Base-by-base conservation (phyloP, 2,329 filamentous ascomycete genomes). In the Aspergillus carbonarius region DNA sequence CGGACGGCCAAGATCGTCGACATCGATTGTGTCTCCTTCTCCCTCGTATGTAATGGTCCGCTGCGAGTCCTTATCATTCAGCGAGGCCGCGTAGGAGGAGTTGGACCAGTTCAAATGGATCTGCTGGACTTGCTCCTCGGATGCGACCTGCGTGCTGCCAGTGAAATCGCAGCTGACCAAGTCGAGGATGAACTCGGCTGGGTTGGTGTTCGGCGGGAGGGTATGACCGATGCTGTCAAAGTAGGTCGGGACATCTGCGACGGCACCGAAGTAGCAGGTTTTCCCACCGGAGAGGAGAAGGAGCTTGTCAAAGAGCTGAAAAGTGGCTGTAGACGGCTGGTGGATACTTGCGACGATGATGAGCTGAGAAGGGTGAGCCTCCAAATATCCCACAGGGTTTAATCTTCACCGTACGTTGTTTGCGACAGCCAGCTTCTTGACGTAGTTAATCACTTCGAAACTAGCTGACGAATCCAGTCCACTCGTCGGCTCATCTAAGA, bases 261-360 rank as follows among this genome's bases (percentile, higher is more conserved):
- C 78, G 0, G 85, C 78, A 0, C 91, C 92, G 63, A 88, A 91
- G 74, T 92, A 96, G 63, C 88, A 88, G 0, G 87, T 85, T 57
- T 82, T 84, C 17, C 91, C 91, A 3, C 78, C 78, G 0, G 90
- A 92, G 0, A 96, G 80, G 1, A 96, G 81, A 37, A 91, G 78
- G 0, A 96, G 78, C 70, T 90, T 91, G 71, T 96, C 91, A 65
- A 96, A 96, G 12, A 92, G 83, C 61, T 88, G 83, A 66, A 92
- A 96, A 0, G 89, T 93, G 0, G 87, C 83, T 0, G 90, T 90
- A 0, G 90, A 93, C 0, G 92, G 92, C 70, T 96, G 92, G 71
- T 96, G 92, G 61, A 96, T 95, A 39, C 88, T 91, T 4, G 89
- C 89, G 59, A 96, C 86, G 30, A 95, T 85, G 59, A 95, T 85